Base-by-base conservation (phyloP, 805 yeast species). In the Saccharomycodes ludwigii region DNA sequence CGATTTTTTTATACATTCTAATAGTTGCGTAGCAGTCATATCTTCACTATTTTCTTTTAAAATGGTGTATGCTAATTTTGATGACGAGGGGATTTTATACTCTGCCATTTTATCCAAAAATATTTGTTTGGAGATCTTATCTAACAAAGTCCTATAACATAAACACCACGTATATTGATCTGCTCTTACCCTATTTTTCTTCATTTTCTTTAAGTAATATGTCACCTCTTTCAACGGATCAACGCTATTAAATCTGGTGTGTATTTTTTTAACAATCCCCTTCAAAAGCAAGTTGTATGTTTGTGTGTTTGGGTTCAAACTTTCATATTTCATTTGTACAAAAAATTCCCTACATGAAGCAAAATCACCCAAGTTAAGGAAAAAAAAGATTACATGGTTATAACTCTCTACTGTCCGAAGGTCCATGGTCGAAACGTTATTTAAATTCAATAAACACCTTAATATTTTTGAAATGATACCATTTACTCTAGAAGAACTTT, bases 381-480 rank as follows among this genome's bases (percentile, higher is more conserved):
- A 66, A 41, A 50, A 66, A 31, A 52, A 58, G 1, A 69, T 54
- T 11, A 52, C 42, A 35, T 56, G 54, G 37, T 65, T 65, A 40
- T 47, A 65, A 3, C 53, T 40, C 6, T 49, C 39, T 1, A 55
- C 37, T 8, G 52, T 49, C 21, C 58, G 43, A n/a, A 58, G 39
- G 2, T 41, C 41, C 3, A 46, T 20, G 1, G 65, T 55, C 8
- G 43, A 48, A 6, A 46, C 20, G 34, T 64, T 64, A 8, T 54
- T 42, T 13, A 61, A 61, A 38, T 60, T 61, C 42, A 63, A 48
- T n/a, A 65, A 34, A 25, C 58, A 58, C 25, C 55, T 44, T 9
- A 65, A 33, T 6, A 65, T 44, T 29, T 54, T 56, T 1, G 61
- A 56, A 3, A 63, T 50, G 5, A 61, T 43, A 6, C 66, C 65